Percentiles rank a stretch among this genome's conserved stretches.
phyloP scores from a whole-genome alignment of 495 filamentous ascomycete species.

The Wilcoxina mikolae region DNA sequence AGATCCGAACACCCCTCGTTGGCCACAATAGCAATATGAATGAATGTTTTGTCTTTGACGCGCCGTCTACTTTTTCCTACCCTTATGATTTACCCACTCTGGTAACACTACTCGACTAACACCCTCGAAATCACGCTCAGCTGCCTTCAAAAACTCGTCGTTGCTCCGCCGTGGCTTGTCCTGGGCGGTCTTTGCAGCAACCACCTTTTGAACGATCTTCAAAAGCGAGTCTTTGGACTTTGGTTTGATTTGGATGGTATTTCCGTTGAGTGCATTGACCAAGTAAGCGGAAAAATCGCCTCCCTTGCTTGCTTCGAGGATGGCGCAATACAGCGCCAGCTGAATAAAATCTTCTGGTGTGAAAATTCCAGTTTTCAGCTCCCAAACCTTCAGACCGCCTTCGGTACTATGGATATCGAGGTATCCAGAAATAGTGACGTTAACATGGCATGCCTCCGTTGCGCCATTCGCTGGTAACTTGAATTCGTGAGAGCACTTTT shows the following conservation, averaged over 20 bases:
- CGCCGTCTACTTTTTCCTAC: too few species aligned
- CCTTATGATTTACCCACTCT: too few species aligned
- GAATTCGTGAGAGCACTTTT: background rate
- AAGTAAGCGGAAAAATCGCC: background rate
- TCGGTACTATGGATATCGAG: background rate
- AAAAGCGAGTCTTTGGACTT: background rate
- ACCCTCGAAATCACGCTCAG: too few species aligned
- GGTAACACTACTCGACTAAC: too few species aligned
- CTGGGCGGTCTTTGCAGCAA: too few species aligned
- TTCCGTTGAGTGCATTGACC: background rate
- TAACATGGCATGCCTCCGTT: background rate
- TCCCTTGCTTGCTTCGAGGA: background rate
- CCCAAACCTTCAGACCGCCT: background rate
- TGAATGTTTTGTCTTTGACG: too few species aligned
- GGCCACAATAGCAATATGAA: too few species aligned
- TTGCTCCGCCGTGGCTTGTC: too few species aligned
- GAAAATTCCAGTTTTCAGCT: constrained; percentile 3
- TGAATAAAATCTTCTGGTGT: constrained; percentile 1
- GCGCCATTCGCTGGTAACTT: background rate
- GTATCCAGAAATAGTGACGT: background rate
- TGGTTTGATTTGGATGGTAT: background rate
- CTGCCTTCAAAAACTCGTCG: too few species aligned
- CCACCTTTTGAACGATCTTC: background rate
- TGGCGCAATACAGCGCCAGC: constrained; percentile 1
- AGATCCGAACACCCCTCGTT: too few species aligned